phyloP scores from a whole-genome alignment of 306 rosid species.

The Prunus armeniaca region DNA sequence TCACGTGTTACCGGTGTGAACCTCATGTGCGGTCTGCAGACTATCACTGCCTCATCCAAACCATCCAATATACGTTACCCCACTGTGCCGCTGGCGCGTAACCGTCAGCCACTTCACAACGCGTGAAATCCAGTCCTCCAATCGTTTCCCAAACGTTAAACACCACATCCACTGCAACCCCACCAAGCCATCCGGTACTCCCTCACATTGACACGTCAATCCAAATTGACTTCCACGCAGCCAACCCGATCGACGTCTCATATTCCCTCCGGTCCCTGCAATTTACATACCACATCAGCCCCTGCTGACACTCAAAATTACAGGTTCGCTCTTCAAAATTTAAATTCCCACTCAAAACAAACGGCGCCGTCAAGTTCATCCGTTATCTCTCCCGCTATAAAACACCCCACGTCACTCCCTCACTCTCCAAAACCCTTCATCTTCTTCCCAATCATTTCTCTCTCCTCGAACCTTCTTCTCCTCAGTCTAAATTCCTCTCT shows the following conservation, averaged over 20 bases:
- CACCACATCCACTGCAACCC: background rate
- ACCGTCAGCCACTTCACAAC: constrained; percentile 2
- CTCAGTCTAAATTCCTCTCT: background rate
- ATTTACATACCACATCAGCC: background rate
- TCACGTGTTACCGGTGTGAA: constrained; percentile 36
- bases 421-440: background rate
- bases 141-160: background rate
- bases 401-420: background rate
- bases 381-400: constrained; percentile 34
- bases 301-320: constrained; percentile 10
- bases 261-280: background rate
- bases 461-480: background rate
- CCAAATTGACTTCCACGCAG: rapidly evolving
- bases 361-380: constrained; percentile 33
- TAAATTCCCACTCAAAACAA: constrained; percentile 42
- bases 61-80: constrained; percentile 4
- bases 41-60: background rate
- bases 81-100: constrained; percentile 16
- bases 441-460: background rate
- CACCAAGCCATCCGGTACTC: background rate
- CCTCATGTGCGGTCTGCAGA: constrained; percentile 12
- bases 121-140: constrained; percentile 1
- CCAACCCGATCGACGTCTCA: background rate
- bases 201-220: background rate
- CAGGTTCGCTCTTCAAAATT: constrained; percentile 39